Evolutionary conservation across 2,329 filamentous ascomycete genomes (phyloP), one percentile per base, ranked within the genome.

Genomic region (Setomelanomma holmii): DNA sequence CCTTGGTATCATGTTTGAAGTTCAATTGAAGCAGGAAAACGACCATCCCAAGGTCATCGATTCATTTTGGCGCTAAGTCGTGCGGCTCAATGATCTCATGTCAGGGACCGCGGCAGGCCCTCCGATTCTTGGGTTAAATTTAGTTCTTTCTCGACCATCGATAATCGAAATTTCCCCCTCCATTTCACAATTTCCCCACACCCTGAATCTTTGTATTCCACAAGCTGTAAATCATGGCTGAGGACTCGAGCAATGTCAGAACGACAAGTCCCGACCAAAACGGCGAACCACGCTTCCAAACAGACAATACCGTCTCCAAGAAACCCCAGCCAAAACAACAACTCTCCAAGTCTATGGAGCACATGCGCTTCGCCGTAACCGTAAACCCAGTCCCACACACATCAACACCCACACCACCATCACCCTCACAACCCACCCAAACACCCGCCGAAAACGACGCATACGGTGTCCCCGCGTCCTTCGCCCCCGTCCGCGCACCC

Each of bases 291-390:
- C 60, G 66, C 36, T 72, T 63, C 52, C 60, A 70, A 38, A 74
- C 71, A 14, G 64, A 74, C 59, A 66, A 73, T 51, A 63, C 61
- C 35, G 45, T 68, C 27, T 64, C 68, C 11, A 57, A 56, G n/a
- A 73, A 71, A 53, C 61, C 55, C 23, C 62, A 70, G 23, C 71
- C 72, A 11, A 69, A 69, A 47, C 76, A 79, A 55, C 80, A 82
- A 56, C 74, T 82, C 48, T 79, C 78, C 23, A 79, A 79, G 57
- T 78, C 76, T 55, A 82, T 82, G 80, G 78, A 81, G 53, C 80
- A 82, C 67, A 78, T 82, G 73, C 79, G 79, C 58, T 71, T 71
- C 60, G 79, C 77, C 55, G 80, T 82, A 20, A 79, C 79, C 34
- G 72, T 79, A 51, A 62, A 74, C 64, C 67, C 69, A 52, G 53